Percentiles rank a stretch among this genome's conserved stretches.
Evolutionary conservation across 805 yeast genomes (phyloP).

Genomic region (Starmerella stigmatis): DNA sequence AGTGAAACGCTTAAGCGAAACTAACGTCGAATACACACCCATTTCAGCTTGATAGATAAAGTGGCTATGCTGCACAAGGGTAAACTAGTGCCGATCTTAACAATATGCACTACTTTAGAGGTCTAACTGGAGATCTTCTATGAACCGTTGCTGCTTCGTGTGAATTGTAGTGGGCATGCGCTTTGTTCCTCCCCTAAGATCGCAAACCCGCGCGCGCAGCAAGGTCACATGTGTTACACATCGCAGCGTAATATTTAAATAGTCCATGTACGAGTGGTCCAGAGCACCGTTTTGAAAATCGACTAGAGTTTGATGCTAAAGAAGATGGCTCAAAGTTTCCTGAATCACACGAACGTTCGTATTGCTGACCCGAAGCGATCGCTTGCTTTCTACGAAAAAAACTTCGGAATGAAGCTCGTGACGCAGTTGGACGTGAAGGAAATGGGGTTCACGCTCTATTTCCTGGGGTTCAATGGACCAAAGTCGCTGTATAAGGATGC

Average conservation of each 20-base stretch:
- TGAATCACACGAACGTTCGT: conserved; percentile 46
- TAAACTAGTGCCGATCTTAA: too few relatives aligned
- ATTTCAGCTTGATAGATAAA: too few relatives aligned
- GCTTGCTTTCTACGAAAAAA: conserved; percentile 58
- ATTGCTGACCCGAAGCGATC: conserved; percentile 71
- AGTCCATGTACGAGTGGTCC: too few relatives aligned
- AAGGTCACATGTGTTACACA: neutral
- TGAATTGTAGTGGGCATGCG: too few relatives aligned
- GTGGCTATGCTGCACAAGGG: too few relatives aligned
- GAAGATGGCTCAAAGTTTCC: conserved; percentile 8
- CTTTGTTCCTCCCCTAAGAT: too few relatives aligned
- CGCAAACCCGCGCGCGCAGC: too few relatives aligned
- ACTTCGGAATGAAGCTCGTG: conserved; percentile 63
- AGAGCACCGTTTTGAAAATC: too few relatives aligned
- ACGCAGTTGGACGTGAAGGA: conserved; percentile 43
- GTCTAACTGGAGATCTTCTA: too few relatives aligned
- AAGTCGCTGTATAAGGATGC: conserved; percentile 32
- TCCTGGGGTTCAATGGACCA: conserved; percentile 48
- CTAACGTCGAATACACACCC: neutral
- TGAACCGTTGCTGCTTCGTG: too few relatives aligned
- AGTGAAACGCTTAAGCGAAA: neutral
- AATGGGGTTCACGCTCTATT: conserved; percentile 53
- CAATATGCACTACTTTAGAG: too few relatives aligned
- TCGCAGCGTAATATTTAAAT: too few relatives aligned
- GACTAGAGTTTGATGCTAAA: neutral